Evolutionary conservation across 2,329 filamentous ascomycete species (phyloP).

Genomic region (Calonectria montana): DNA sequence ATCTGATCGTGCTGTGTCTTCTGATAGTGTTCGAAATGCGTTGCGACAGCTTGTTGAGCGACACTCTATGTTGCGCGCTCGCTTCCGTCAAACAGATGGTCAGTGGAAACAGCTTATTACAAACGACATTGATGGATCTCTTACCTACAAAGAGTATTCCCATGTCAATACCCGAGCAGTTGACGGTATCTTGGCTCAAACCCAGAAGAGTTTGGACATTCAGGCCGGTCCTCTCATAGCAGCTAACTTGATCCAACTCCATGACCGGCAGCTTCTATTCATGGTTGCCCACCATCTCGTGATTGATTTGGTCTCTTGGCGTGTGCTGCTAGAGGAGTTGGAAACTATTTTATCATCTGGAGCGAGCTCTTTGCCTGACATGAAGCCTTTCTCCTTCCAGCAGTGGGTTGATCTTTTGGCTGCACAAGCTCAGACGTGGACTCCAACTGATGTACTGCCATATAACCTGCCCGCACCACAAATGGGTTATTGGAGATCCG

Average conservation of each 20-base stretch:
- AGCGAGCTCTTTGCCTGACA: conserved; percentile 29
- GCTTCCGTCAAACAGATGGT: neutral
- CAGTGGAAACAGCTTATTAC: conserved; percentile 31
- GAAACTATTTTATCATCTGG: conserved; percentile 47
- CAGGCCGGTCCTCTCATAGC: conserved; percentile 20
- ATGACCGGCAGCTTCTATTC: conserved; percentile 46
- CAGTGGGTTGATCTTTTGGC: conserved; percentile 41
- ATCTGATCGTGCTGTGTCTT: neutral
- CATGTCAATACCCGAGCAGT: neutral
- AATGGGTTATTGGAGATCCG: neutral
- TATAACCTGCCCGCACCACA: neutral
- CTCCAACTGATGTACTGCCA: neutral
- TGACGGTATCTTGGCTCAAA: neutral
- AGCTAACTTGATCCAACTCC: conserved; percentile 23
- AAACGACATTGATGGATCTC: neutral
- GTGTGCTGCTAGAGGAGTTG: conserved; percentile 48
- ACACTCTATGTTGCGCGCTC: neutral
- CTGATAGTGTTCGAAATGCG: neutral
- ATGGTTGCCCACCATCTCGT: conserved; percentile 52
- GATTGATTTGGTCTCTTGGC: conserved; percentile 61
- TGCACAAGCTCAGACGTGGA: neutral
- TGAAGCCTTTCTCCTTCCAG: conserved; percentile 51
- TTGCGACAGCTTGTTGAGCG: neutral
- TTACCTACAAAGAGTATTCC: neutral
- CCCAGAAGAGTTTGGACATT: conserved; percentile 29